Evolutionary conservation across 2,329 filamentous ascomycete species (phyloP), one percentile per base, ranked within the genome.

Genomic region (Metarhizium sp.): DNA sequence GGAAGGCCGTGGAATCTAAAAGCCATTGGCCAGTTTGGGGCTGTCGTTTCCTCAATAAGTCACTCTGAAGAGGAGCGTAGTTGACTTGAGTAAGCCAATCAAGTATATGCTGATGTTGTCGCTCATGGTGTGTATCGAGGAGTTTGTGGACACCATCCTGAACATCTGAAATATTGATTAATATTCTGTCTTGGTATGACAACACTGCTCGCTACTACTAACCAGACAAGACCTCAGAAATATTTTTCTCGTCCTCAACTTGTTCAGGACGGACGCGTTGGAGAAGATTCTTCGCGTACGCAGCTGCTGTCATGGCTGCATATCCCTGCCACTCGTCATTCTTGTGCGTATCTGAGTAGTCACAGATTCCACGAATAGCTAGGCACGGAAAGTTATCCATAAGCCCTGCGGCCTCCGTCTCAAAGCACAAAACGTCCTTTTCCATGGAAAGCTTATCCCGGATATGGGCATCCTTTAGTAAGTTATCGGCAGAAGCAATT

Each of bases 271-370:
- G 25, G 29, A 66, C 59, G 10, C 51, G 47, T 1, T 6, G 4
- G 1, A 67, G 34, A 8, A 67, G 58, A 18, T 67, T 60, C 51
- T 60, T 67, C 0, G 64, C 60, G 53, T 65, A 69, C 14, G 61
- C 66, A 4, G 67, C 67, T 6, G 67, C 66, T 25, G 59, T 56
- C 52, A 66, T 64, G 4, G 67, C 61, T 6, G 66, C 61, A 59
- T 64, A 69, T 6, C 61, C 58, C 46, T 69, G 67, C 67, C 65
- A 70, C 1, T 52, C 34, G 8, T 67, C 61, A 32, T 65, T 65
- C 50, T 69, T 69, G 40, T 69, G 65, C 1, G 65, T 62, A 50
- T 71, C 69, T 0, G 67, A 61, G 43, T 71, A 72, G 58, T 72
- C 67, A 53, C 65, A 70, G 48, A 72, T 68, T 0, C 69, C 69